Percentiles rank a stretch among this genome's conserved stretches.
These are phyloP conservation scores for Paraglomus brasilianum DNA, from an alignment of 192 early-diverging fungal species.

Conservation along the genomic window DNA sequence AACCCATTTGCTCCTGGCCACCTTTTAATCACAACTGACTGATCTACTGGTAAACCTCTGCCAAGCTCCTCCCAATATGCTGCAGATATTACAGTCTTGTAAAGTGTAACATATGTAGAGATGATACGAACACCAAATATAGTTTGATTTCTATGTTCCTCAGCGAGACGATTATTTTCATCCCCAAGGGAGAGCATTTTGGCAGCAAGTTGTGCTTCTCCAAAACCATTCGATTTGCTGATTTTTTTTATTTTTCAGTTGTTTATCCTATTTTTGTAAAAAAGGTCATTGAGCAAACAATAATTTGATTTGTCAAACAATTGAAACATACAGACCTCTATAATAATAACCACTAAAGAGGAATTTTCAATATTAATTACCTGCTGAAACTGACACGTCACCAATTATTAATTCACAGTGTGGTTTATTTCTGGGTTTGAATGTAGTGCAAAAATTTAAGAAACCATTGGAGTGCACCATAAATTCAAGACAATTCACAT, in stretches of 20 bases:
- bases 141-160: conserved; percentile 4
- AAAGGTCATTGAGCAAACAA: conserved; percentile 12
- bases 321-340: conserved; percentile 19
- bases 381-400: no score
- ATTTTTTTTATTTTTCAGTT: not conserved
- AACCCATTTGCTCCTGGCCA: conserved; percentile 1
- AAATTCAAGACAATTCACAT: not conserved
- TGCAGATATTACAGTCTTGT: conserved; percentile 15
- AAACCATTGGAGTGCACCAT: conserved; percentile 4
- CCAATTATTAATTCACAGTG: not conserved
- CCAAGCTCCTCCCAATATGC: conserved; percentile 17
- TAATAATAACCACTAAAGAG: no score
- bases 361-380: no score
- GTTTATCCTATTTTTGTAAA: conserved; percentile 16
- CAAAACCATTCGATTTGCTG: not conserved
- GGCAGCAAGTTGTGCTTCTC: not conserved
- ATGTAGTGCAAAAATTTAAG: conserved; percentile 11
- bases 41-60: not conserved
- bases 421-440: not conserved
- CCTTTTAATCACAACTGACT: conserved; percentile 14
- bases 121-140: conserved; percentile 18
- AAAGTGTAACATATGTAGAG: conserved; percentile 20
- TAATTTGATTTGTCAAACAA: conserved; percentile 12
- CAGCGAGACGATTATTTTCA: not conserved
- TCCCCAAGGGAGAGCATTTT: not conserved